A percentile compares a stretch with the other conserved stretches of the same genome.
These are phyloP conservation scores for Nannochloropsis gaditana DNA, from an alignment of 108 stramenopile species.

Conservation along the genomic window DNA sequence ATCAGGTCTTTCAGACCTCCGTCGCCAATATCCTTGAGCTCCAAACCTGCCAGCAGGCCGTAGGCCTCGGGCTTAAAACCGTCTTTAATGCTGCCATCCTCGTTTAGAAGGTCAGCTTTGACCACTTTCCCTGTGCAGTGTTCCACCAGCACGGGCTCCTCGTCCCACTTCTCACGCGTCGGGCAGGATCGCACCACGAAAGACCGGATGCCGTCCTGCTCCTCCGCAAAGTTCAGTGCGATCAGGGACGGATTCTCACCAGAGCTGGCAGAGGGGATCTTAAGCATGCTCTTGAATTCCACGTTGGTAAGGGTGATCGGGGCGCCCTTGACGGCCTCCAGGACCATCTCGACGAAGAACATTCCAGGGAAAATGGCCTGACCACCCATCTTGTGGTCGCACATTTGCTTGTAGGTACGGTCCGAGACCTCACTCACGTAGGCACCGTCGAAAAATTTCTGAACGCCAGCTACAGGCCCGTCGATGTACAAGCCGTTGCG, in stretches of 20 bases:
- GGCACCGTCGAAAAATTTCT: conserved; percentile 4
- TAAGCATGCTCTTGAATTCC: background rate
- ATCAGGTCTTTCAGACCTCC: background rate
- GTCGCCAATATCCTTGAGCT: background rate
- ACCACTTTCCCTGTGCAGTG: background rate
- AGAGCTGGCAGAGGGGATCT: background rate
- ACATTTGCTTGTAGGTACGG: conserved; percentile 12
- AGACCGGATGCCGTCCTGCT: background rate
- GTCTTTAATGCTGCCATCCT: background rate
- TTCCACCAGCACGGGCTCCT: background rate
- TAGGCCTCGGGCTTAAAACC: conserved; percentile 12
- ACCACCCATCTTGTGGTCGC: background rate
- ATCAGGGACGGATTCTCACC: background rate
- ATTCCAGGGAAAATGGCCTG: background rate
- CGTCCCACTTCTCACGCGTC: conserved; percentile 19
- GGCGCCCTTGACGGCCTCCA: background rate
- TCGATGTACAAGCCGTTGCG: background rate
- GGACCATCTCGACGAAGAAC: background rate
- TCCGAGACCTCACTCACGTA: background rate
- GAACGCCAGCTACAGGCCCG: background rate
- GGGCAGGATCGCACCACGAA: background rate
- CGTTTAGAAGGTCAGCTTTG: background rate
- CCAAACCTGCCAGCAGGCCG: background rate
- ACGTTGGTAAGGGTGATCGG: background rate
- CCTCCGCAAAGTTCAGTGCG: background rate